Evolutionary conservation across 345 rosid species (phyloP).

Genomic region (Salix brachista): DNA sequence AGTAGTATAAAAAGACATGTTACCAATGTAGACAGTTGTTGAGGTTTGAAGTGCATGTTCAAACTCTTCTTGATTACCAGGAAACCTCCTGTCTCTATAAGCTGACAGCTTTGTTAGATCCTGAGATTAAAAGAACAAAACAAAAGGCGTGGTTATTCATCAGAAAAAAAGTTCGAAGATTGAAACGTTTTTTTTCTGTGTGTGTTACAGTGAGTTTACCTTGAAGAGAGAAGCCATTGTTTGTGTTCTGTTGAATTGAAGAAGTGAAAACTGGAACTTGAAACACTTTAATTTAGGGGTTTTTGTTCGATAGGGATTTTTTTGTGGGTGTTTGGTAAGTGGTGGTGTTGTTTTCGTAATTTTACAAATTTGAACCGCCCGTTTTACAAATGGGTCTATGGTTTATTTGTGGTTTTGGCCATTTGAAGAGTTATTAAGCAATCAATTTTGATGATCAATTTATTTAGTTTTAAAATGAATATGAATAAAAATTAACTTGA

Average conservation of each 20-base stretch:
- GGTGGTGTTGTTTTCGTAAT: neutral
- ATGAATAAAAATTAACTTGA: too few species aligned
- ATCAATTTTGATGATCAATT: too few species aligned
- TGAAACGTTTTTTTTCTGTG: neutral
- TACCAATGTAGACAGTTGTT: constrained; percentile 79
- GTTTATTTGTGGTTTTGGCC: too few species aligned
- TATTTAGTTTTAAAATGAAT: too few species aligned
- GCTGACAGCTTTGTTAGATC: constrained; percentile 79
- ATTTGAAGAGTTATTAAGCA: too few species aligned
- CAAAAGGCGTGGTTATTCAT: neutral
- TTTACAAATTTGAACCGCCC: neutral
- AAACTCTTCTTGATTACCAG: constrained; percentile 84
- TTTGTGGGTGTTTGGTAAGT: neutral
- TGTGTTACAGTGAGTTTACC: constrained; percentile 35
- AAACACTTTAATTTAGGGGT: neutral
- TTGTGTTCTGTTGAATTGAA: neutral
- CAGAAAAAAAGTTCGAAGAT: neutral
- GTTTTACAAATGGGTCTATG: neutral
- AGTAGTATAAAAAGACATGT: constrained; percentile 92
- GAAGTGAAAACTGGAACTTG: neutral
- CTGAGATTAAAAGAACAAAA: constrained; percentile 28
- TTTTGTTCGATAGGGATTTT: neutral
- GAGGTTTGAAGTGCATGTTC: constrained; percentile 68
- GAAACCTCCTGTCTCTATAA: constrained; percentile 74
- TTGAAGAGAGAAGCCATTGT: constrained; percentile 74